A percentile compares a stretch with the other conserved stretches of the same genome.
phyloP scores from a whole-genome alignment of 208 protist species.

The Phytomonas sp. region DNA sequence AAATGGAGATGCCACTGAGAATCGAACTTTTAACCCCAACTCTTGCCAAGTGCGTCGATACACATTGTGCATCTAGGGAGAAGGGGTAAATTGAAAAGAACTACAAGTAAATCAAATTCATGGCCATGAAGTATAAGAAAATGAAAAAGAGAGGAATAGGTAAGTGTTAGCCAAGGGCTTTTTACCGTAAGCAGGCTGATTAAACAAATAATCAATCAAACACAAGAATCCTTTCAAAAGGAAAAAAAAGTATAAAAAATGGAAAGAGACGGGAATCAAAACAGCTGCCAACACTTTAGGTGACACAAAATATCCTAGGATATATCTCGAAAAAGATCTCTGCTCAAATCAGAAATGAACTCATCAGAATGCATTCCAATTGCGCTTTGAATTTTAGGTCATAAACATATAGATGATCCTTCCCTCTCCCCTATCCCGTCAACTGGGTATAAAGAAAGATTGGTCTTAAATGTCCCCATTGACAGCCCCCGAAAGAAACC shows the following conservation, averaged over 20 bases:
- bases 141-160: neutral
- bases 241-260: neutral
- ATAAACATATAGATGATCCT: neutral
- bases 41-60: neutral
- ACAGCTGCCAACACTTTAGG: neutral
- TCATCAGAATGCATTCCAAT: slow-evolving; percentile 1
- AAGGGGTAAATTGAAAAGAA: neutral
- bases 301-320: neutral
- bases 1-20: neutral
- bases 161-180: neutral
- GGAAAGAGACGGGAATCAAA: neutral
- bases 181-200: neutral
- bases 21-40: neutral
- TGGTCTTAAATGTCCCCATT: neutral
- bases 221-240: neutral
- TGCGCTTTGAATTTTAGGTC: no score
- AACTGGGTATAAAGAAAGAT: slow-evolving; percentile 8
- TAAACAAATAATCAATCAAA: neutral
- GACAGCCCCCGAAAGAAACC: slow-evolving; percentile 41
- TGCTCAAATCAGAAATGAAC: neutral
- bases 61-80: neutral
- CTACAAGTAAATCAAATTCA: slow-evolving; percentile 10
- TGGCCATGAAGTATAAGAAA: neutral
- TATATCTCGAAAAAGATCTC: slow-evolving; percentile 2
- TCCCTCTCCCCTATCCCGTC: neutral